Evolutionary conservation across 345 rosid genomes (phyloP), one percentile per base, ranked within the genome.

Genomic region (Laguncularia racemosa): DNA sequence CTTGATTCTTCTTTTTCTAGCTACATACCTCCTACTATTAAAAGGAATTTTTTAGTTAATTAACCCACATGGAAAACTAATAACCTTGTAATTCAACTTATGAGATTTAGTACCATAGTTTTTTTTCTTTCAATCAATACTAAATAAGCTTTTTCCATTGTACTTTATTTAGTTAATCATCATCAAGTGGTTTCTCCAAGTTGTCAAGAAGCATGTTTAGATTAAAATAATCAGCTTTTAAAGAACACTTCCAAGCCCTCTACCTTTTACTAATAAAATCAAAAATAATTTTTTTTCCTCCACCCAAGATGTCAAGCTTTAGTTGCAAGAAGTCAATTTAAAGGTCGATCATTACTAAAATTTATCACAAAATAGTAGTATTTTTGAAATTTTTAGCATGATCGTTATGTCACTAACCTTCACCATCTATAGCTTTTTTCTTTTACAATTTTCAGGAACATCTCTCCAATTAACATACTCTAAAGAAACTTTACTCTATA

Each of bases 111-210:
- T 55, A 55, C 47, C 58, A 26, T 55, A 12, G 45, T 45, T 55
- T 45, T 55, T 20, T 46, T 55, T 55, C 58, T 4, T 44, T 26
- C 14, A 45, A 55, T 46, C 58, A 55, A n/a, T 55, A 55, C 2
- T 17, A 2, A 5, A 55, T 5, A 55, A 55, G 58, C 58, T 55
- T 19, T 40, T 55, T 55, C 47, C 58, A 55, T 55, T 55, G 20
- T 12, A 15, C 58, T 55, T 23, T 3, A 20, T 15, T 46, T 13
- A 55, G 19, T n/a, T 20, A 1, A 6, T 33, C 40, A 33, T 33
- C 43, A 15, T 33, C 20, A 1, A 46, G 46, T 26, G 18, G 45
- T 17, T 55, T 55, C 19, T 40, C 16, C 18, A 55, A 45, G 19
- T 55, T 46, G 16, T 33, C 46, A 38, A 55, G 19, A 13, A 46